phyloP scores from a whole-genome alignment of 805 yeast species.

The Limtongozyma cylindracea region DNA sequence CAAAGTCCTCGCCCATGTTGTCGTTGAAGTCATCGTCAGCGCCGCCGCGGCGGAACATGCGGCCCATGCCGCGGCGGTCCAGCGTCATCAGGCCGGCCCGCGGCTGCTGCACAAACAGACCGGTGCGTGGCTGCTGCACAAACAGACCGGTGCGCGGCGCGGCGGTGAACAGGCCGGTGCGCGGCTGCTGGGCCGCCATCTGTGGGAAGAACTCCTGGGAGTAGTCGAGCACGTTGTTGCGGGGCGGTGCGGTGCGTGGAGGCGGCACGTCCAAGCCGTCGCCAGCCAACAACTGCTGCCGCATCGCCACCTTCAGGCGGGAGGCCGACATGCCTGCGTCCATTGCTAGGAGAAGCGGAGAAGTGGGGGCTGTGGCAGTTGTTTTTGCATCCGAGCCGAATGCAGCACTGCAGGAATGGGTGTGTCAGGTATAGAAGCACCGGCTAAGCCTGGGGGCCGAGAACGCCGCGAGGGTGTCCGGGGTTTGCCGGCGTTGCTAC shows the following conservation, averaged over 20 bases:
- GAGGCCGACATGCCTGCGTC: too few species aligned
- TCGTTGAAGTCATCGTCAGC: slow-evolving; percentile 11
- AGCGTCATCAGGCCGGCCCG: slow-evolving; percentile 10
- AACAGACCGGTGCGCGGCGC: slow-evolving; percentile 7
- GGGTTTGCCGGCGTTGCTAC: too few species aligned
- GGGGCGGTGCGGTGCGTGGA: too few species aligned
- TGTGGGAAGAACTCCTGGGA: neutral
- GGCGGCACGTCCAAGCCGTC: too few species aligned
- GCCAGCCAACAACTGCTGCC: slow-evolving; percentile 10
- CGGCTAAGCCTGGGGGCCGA: too few species aligned
- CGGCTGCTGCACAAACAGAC: slow-evolving; percentile 6
- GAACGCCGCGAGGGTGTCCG: too few species aligned
- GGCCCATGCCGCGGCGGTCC: slow-evolving; percentile 5
- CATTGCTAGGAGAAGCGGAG: too few species aligned
- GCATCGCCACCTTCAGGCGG: slow-evolving; percentile 3
- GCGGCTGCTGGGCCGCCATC: slow-evolving; percentile 1
- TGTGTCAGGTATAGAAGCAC: too few species aligned
- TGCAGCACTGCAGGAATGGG: too few species aligned
- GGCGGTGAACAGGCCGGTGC: slow-evolving; percentile 1
- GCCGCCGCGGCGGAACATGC: slow-evolving; percentile 15
- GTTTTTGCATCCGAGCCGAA: too few species aligned
- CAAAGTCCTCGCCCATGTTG: slow-evolving; percentile 9
- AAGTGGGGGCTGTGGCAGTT: too few species aligned
- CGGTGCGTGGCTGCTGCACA: slow-evolving; percentile 3
- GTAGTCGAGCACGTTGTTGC: too few species aligned